Conservation (phyloP, 768 basidiomycete species). For the Leccinellum luteum region DNA sequence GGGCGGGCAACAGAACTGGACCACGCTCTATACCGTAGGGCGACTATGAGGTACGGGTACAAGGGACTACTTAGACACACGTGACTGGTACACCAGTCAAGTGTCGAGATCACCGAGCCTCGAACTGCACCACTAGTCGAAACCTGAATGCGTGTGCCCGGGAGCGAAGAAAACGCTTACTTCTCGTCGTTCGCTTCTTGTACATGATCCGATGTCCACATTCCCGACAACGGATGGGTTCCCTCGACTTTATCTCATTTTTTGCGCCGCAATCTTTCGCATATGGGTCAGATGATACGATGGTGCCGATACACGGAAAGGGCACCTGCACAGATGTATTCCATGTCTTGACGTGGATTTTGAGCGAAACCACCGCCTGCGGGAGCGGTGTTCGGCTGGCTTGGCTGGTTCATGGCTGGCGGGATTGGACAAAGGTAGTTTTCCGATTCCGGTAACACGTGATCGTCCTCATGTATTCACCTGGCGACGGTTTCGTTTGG, state of each 20-base stretch:
- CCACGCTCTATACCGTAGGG: not conserved
- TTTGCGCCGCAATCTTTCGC: slow-evolving; percentile 82
- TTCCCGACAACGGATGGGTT: slow-evolving; percentile 93
- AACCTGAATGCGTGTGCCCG: not conserved
- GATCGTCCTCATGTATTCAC: not conserved
- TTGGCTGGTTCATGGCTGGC: slow-evolving; percentile 39
- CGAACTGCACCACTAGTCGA: slow-evolving; percentile 33
- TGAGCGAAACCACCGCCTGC: slow-evolving; percentile 35
- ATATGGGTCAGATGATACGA: slow-evolving; percentile 11
- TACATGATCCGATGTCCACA: slow-evolving; percentile 99
- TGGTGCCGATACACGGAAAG: slow-evolving; percentile 1
- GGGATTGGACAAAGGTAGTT: not conserved
- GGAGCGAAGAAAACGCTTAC: slow-evolving; percentile 47
- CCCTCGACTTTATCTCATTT: slow-evolving; percentile 87
- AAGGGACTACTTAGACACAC: not conserved
- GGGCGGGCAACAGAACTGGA: not conserved
- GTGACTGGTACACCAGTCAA: not conserved
- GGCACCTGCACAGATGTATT: slow-evolving; percentile 84
- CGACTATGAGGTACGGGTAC: not conserved
- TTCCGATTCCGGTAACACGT: slow-evolving; percentile 9
- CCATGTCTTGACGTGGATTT: slow-evolving; percentile 62
- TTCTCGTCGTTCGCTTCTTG: slow-evolving; percentile 92
- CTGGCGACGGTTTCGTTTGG: slow-evolving; percentile 10
- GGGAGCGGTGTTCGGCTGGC: slow-evolving; percentile 31
- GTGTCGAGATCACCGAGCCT: slow-evolving; percentile 25